phyloP scores from a whole-genome alignment of 2,329 filamentous ascomycete genomes.

The Monosporascus sp. region DNA sequence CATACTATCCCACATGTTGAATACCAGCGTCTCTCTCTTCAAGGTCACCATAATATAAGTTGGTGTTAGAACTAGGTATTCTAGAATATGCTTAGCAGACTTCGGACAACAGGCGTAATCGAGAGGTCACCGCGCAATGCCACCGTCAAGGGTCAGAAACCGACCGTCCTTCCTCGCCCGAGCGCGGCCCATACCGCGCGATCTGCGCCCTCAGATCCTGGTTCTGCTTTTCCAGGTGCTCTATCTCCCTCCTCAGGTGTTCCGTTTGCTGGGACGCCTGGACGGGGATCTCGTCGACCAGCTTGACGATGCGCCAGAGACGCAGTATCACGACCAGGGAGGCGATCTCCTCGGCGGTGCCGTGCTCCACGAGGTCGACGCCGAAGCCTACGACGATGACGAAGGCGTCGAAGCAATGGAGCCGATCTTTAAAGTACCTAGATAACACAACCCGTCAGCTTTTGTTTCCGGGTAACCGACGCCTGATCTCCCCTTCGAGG shows the following conservation, averaged over 20 bases:
- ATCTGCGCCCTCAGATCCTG: slow-evolving; percentile 22
- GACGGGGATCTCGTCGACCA: slow-evolving; percentile 62
- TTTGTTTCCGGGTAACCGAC: neutral
- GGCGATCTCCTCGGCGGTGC: slow-evolving; percentile 57
- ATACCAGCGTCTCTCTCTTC: no score
- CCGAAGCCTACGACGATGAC: slow-evolving; percentile 59
- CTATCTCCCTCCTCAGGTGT: slow-evolving; percentile 47
- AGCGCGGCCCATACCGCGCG: neutral
- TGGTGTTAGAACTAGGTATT: no score
- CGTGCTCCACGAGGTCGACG: slow-evolving; percentile 56
- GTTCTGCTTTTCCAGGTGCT: slow-evolving; percentile 46
- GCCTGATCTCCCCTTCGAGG: neutral
- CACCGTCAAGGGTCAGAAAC: neutral
- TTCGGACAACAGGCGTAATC: no score
- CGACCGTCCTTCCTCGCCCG: neutral
- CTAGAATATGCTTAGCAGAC: no score
- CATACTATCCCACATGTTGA: no score
- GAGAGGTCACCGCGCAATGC: no score
- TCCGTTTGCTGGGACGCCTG: slow-evolving; percentile 60
- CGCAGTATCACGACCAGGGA: slow-evolving; percentile 63
- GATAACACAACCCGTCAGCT: neutral
- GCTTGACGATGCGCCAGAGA: slow-evolving; percentile 66
- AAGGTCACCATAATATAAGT: no score
- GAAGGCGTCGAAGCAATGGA: slow-evolving; percentile 60
- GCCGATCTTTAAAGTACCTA: slow-evolving; percentile 54